Conservation (phyloP, 352 stramenopile genomes). For the Globisporangium emineosum region DNA sequence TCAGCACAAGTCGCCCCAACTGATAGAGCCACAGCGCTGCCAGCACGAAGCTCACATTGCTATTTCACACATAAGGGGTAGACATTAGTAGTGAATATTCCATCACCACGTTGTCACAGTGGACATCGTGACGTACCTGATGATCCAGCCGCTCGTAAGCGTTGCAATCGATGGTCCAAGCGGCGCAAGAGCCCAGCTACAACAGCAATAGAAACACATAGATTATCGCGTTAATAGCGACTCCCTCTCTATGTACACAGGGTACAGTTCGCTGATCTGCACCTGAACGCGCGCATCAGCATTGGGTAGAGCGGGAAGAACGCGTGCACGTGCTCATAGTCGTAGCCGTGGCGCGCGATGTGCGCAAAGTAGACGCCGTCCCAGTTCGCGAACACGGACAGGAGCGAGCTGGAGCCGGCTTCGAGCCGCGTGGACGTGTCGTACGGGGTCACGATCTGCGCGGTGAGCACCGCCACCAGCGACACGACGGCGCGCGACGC, state of each 20-base stretch:
- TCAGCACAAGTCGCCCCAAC: slow-evolving; percentile 52
- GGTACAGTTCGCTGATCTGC: background rate
- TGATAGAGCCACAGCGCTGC: slow-evolving; percentile 71
- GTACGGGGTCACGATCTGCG: slow-evolving; percentile 51
- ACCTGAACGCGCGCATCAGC: slow-evolving; percentile 35
- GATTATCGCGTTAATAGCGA: no score
- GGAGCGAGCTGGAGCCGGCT: slow-evolving; percentile 15
- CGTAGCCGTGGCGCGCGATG: slow-evolving; percentile 77
- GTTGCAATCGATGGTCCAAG: slow-evolving; percentile 19
- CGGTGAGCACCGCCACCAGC: slow-evolving; percentile 40
- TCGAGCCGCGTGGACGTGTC: slow-evolving; percentile 60
- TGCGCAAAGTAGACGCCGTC: slow-evolving; percentile 81
- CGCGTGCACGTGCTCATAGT: slow-evolving; percentile 81
- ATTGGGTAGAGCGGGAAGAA: slow-evolving; percentile 84
- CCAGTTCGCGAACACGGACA: slow-evolving; percentile 71
- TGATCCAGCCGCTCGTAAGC: slow-evolving; percentile 45
- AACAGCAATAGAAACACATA: background rate
- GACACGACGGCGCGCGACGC: slow-evolving; percentile 44
- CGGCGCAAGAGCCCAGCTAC: slow-evolving; percentile 21
- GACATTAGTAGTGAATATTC: background rate
- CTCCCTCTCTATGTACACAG: background rate
- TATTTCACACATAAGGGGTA: slow-evolving; percentile 10
- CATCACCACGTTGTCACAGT: background rate
- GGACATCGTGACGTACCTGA: slow-evolving; percentile 26
- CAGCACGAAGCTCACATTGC: slow-evolving; percentile 73